Percentiles rank a stretch among this genome's conserved stretches.
Evolutionary conservation across 257 asterid species (phyloP).

Genomic region (Solanum sitiens): DNA sequence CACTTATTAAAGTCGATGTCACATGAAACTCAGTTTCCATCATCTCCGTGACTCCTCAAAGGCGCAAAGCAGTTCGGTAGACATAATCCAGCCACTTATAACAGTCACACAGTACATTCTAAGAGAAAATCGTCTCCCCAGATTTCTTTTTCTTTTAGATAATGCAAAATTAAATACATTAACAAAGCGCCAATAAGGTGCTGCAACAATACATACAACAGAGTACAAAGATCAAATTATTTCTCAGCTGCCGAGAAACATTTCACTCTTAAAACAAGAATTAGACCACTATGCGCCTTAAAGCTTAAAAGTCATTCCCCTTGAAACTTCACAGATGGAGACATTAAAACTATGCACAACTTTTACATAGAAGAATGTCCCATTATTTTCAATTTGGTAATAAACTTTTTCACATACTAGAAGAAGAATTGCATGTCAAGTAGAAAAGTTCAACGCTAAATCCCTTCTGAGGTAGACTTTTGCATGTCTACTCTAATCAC

Average conservation of each 20-base stretch:
- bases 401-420: neutral
- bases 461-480: neutral
- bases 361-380: neutral
- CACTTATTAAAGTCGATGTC: neutral
- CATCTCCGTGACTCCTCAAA: neutral
- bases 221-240: neutral
- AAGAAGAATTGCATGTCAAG: neutral
- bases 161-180: neutral
- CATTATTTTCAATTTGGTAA: neutral
- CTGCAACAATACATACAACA: neutral
- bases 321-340: neutral
- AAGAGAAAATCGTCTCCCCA: neutral
- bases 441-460: neutral
- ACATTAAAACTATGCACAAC: neutral
- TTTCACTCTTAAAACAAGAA: neutral
- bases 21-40: neutral
- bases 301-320: neutral
- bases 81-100: no score
- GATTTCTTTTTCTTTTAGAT: neutral
- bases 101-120: neutral
- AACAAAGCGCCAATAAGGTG: neutral
- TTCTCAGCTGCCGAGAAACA: neutral
- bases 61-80: no score
- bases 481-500: neutral
- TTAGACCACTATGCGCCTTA: neutral